A percentile compares a stretch with the other conserved stretches of the same genome.
Conservation (phyloP, 1,139 yeast genomes). For the Hyphopichia fennica region DNA sequence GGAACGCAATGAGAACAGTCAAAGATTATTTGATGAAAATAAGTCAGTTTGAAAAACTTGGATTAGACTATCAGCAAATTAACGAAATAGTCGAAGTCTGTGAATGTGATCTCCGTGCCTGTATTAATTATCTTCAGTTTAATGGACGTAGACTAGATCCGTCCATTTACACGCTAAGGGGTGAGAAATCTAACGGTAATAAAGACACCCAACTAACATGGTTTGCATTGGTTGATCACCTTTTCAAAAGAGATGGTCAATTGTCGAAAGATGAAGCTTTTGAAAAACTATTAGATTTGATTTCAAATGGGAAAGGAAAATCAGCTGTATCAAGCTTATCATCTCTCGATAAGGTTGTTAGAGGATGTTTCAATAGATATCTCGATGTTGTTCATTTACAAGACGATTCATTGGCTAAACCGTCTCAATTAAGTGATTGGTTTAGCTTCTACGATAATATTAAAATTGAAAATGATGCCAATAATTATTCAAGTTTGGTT, state of each 20-base stretch:
- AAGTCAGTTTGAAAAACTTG: slow-evolving; percentile 30
- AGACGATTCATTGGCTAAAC: slow-evolving; percentile 64
- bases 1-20: slow-evolving; percentile 37
- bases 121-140: slow-evolving; percentile 83
- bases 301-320: slow-evolving; percentile 38
- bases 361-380: slow-evolving; percentile 73
- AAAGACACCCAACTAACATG: slow-evolving; percentile 62
- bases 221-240: slow-evolving; percentile 56
- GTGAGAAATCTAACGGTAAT: slow-evolving; percentile 10
- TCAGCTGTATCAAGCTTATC: slow-evolving; percentile 47
- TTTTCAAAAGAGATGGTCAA: slow-evolving; percentile 54
- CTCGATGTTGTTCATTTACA: slow-evolving; percentile 52
- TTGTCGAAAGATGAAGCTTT: slow-evolving; percentile 50
- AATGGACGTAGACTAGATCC: slow-evolving; percentile 29
- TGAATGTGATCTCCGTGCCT: slow-evolving; percentile 84
- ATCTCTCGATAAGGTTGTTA: slow-evolving; percentile 61
- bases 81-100: slow-evolving; percentile 64
- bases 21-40: slow-evolving; percentile 42
- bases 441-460: slow-evolving; percentile 62
- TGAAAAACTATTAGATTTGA: slow-evolving; percentile 30
- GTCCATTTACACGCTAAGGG: slow-evolving; percentile 8
- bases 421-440: slow-evolving; percentile 76
- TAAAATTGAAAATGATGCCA: slow-evolving; percentile 33
- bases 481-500: slow-evolving; percentile 52
- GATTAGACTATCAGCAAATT: slow-evolving; percentile 33